Base-by-base conservation (phyloP, 2,329 filamentous ascomycete species). In the Paecilomyces sp. region DNA sequence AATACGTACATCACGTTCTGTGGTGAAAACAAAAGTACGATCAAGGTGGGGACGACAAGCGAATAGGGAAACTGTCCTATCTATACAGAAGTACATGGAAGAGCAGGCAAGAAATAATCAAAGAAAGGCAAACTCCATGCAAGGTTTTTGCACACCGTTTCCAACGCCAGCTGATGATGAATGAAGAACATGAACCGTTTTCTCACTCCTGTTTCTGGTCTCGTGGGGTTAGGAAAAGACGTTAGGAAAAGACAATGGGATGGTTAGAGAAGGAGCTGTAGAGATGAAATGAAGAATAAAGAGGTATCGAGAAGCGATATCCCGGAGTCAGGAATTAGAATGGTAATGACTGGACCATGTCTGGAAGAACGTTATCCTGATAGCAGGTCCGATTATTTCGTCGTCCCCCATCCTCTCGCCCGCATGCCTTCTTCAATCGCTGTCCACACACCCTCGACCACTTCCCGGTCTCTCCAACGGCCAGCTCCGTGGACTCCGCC, bases 401-500 rank as follows among this genome's bases (percentile, higher is more conserved):
- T 55, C 57, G 64, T 63, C 57, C 72, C 71, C 91, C 92, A 97
- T 2, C 92, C 93, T 72, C 88, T 91, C 62, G 83, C 82, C 68
- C 88, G 84, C 94, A 99, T 97, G 63, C 89, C 89, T 65, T 83
- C 83, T 81, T 97, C 94, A 64, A 99, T 89, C 3, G 85, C 81
- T 70, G 89, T 89, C 94, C 94, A 99, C 62, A 99, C 91, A 61
- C 86, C 82, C 81, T 97, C 94, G 9, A 97, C 91, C 18, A 95
- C 87, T 79, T 97, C 94, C 56, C 92, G 84, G 76, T 99, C 94
- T 67, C 93, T 83, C 87, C 93, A 97, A 61, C 88, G 64, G 18
- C 74, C 67, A 62, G 72, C 58, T 12, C 72, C 71, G 7, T 74
- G 62, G 1, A 68, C 59, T 5, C 73, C 76, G 54, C 71, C 72